Evolutionary conservation across 2,329 filamentous ascomycete species (phyloP), one percentile per base, ranked within the genome.

Genomic region (Aureobasidium sp.): DNA sequence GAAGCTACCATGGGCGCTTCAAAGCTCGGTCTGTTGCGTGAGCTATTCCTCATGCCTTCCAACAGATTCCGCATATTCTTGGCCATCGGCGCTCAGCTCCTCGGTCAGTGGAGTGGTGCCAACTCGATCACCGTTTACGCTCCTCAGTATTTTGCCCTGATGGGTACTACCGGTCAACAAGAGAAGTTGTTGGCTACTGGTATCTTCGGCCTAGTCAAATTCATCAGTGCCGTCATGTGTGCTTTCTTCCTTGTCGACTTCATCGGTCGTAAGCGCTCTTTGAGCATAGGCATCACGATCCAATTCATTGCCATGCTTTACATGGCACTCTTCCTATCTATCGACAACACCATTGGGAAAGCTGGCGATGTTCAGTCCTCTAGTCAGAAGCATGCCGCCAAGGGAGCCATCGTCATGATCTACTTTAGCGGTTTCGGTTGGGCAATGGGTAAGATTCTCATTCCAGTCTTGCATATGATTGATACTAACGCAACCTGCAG

Each of bases 231-330:
- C 12, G 64, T 90, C 27, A 59, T 80, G 34, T 90, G 86, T 65
- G 86, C 86, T 0, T 75, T 90, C 49, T 88, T 90, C 76, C 77
- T 90, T 7, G 85, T 90, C 58, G 87, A 90, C 60, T 81, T 85
- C 51, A 83, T 90, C 58, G 87, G 87, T 4, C 83, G 87, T 55
- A 90, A 89, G 68, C 68, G 74, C 12, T 68, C 75, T 1, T 67
- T 79, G 6, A 66, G 70, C 37, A 68, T 69, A n/a, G 76, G 76
- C 7, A 76, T 78, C 39, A 63, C 63, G 1, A 61, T 78, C 0
- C 76, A 78, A 54, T 63, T 73, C 3, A n/a, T 78, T 10, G 64
- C 73, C n/a, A 77, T 79, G 72, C 63, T 78, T 2, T 80, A 79
- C 63, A 73, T 78, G 66, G 75, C 74, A 14, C 71, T 77, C 40